Conservation (phyloP, 2,329 filamentous ascomycete species). For the Penicillium nordicum region DNA sequence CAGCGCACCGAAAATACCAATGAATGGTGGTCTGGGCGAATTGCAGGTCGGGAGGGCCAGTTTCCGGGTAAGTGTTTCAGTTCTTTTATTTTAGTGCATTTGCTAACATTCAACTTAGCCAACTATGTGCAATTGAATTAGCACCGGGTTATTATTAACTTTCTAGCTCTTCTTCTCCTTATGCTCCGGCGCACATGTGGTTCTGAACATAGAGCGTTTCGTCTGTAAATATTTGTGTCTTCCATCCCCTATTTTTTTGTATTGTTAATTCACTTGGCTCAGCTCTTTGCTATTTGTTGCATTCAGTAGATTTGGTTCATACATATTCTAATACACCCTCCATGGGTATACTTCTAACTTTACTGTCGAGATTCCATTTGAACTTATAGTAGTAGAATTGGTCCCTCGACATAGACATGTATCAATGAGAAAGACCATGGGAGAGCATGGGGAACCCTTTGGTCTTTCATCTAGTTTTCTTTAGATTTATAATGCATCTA, state of each 20-base stretch:
- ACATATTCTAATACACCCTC: background rate
- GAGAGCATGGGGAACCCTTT: background rate
- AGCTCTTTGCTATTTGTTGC: background rate
- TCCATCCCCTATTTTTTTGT: background rate
- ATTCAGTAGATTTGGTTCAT: background rate
- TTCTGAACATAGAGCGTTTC: slow-evolving; percentile 26
- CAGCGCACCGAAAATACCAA: slow-evolving; percentile 83
- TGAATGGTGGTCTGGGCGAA: slow-evolving; percentile 91
- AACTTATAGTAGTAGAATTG: background rate
- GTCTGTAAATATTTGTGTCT: slow-evolving; percentile 21
- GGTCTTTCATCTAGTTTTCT: too few relatives aligned
- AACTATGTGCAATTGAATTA: slow-evolving; percentile 40
- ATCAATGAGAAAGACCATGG: background rate
- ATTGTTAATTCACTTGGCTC: background rate
- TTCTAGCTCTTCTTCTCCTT: background rate
- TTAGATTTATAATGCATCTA: too few relatives aligned
- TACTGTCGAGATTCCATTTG: background rate
- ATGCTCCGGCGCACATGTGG: slow-evolving; percentile 19
- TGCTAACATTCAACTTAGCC: slow-evolving; percentile 22
- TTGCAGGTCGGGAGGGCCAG: slow-evolving; percentile 78
- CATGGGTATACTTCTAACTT: background rate
- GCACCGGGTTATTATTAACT: slow-evolving; percentile 1
- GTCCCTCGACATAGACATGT: background rate
- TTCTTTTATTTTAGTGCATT: background rate
- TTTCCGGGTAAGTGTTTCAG: slow-evolving; percentile 73